Conservation (phyloP, 1,284 basidiomycete genomes). For the Mycosarcoma maydis region DNA sequence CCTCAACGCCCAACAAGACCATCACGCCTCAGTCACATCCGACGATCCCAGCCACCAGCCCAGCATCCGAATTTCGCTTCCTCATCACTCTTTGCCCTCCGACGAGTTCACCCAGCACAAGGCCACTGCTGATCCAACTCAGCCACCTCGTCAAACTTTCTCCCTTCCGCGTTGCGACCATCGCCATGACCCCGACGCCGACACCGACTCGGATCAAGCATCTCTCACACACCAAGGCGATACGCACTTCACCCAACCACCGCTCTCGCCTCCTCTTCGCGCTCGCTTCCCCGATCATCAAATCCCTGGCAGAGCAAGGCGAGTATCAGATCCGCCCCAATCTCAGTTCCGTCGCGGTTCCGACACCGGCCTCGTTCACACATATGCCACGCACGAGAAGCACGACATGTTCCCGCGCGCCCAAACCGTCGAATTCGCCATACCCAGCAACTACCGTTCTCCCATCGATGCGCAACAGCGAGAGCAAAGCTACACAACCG, state of each 20-base stretch:
- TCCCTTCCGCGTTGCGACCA: slow-evolving; percentile 38
- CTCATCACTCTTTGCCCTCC: slow-evolving; percentile 2
- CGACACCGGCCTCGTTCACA: slow-evolving; percentile 29
- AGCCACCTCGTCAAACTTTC: slow-evolving; percentile 13
- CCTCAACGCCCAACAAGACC: slow-evolving; percentile 11
- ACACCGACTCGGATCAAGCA: slow-evolving; percentile 33
- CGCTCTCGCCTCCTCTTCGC: slow-evolving; percentile 25
- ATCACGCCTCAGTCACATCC: slow-evolving; percentile 2
- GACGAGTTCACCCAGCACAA: not conserved
- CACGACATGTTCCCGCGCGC: slow-evolving; percentile 69
- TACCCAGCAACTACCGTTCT: slow-evolving; percentile 59
- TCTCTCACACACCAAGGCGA: slow-evolving; percentile 13
- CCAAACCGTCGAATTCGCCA: slow-evolving; percentile 73
- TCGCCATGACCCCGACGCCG: slow-evolving; percentile 33
- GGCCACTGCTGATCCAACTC: not conserved
- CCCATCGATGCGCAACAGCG: slow-evolving; percentile 11
- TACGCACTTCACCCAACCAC: not conserved
- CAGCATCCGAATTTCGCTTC: slow-evolving; percentile 42
- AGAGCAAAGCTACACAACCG: slow-evolving; percentile 26
- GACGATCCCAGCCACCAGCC: slow-evolving; percentile 17
- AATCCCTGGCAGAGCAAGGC: slow-evolving; percentile 16
- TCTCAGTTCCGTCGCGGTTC: slow-evolving; percentile 43
- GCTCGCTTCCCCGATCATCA: slow-evolving; percentile 34
- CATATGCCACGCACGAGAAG: slow-evolving; percentile 29
- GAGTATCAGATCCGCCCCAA: slow-evolving; percentile 48